Evolutionary conservation across 2,329 filamentous ascomycete species (phyloP), one percentile per base, ranked within the genome.

Genomic region (Cladosporium oxysporum): DNA sequence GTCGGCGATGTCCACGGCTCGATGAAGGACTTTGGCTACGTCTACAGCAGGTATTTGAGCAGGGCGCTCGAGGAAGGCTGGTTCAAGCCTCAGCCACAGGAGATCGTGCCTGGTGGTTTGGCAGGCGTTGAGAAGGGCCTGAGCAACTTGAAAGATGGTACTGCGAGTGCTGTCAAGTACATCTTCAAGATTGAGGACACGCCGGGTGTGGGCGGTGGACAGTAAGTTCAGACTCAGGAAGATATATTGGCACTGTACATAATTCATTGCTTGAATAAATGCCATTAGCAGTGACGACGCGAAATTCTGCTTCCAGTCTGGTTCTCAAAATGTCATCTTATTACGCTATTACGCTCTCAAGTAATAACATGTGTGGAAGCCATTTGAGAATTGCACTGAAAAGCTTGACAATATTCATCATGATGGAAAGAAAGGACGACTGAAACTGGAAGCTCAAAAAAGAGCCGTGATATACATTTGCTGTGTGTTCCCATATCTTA

Each of bases 101-200:
- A 74, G 63, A 71, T 75, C 5, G 67, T 74, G 14, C 68, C 69
- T 14, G 74, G 75, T 5, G 75, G 75, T 44, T 66, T 76, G 28
- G 68, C 57, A 1, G 74, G 74, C 26, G 68, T 76, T 29, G 67
- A 73, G 66, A 62, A 67, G 35, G 75, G 68, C 26, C 64, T 76
- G 59, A 63, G 66, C 44, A 72, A 75, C 53, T 59, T 77, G 65
- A 71, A 70, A 66, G 73, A 69, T 16, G 73, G 75, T 21, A 76
- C 72, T 66, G 74, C 68, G 5, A 75, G 71, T 63, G 74, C 73
- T 55, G 67, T 73, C 50, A 76, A 75, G 67, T 76, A 75, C 62
- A 71, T 76, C 8, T 74, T 74, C 61, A 69, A 69, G 61, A 70
- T 76, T 55, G 70, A 66, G 10, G 74, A 75, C n/a, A 74, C 72